These are phyloP conservation scores for Cocos nucifera DNA, from an alignment of 176 grass and related monocot species.

Conservation along the genomic window DNA sequence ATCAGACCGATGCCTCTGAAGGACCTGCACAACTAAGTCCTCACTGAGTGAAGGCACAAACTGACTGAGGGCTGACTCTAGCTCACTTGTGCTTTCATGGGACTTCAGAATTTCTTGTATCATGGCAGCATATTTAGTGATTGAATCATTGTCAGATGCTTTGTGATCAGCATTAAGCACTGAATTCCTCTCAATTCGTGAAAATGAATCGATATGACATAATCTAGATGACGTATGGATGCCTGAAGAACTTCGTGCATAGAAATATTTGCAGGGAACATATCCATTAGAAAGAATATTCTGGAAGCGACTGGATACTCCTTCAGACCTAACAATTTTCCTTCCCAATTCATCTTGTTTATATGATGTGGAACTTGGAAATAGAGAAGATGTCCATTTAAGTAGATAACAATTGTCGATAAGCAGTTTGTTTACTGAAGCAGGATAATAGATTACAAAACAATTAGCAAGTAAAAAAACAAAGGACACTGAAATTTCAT, in stretches of 20 bases:
- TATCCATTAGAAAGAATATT: no score
- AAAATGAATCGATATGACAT: background rate
- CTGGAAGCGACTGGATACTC: no score
- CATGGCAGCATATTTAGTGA: background rate
- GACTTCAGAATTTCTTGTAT: slow-evolving; percentile 38
- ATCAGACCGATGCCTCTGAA: slow-evolving; percentile 49
- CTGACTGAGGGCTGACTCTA: slow-evolving; percentile 16
- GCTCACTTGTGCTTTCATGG: background rate
- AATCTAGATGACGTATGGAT: background rate
- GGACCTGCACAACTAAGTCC: slow-evolving; percentile 36
- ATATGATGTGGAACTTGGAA: no score
- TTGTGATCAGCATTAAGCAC: background rate
- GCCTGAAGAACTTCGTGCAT: background rate
- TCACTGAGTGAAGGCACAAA: slow-evolving; percentile 28
- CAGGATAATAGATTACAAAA: no score
- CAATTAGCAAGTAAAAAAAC: no score
- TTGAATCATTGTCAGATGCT: slow-evolving; percentile 1
- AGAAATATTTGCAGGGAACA: background rate
- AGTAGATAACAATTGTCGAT: no score
- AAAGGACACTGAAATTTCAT: no score
- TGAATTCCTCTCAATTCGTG: background rate
- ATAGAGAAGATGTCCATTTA: no score
- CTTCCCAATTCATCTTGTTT: no score
- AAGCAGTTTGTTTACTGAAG: no score
- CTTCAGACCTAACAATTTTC: no score